Evolutionary conservation across 2,329 filamentous ascomycete genomes (phyloP).

Genomic region (Aspergillus ustus): DNA sequence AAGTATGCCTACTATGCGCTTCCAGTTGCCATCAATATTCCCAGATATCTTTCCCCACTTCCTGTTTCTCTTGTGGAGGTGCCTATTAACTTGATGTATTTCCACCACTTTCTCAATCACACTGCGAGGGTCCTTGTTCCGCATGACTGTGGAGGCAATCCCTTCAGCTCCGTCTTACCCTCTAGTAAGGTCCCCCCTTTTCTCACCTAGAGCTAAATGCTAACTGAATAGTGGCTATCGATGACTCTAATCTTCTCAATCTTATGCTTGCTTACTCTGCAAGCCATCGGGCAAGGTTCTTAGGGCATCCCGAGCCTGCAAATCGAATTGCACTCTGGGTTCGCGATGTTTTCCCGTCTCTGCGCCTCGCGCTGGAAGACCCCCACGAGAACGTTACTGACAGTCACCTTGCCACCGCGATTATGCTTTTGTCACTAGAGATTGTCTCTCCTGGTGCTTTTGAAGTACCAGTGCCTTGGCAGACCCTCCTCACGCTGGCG

Average conservation of each 20-base stretch:
- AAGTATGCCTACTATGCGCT: conserved; percentile 71
- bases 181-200: conserved; percentile 55
- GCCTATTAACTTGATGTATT: conserved; percentile 79
- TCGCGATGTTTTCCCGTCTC: conserved; percentile 68
- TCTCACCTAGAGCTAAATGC: conserved; percentile 36
- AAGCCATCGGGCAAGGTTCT: conserved; percentile 76
- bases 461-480: conserved; percentile 80
- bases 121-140: conserved; percentile 70
- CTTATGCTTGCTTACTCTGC: conserved; percentile 81
- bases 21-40: conserved; percentile 68
- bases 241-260: conserved; percentile 67
- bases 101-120: conserved; percentile 77
- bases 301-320: conserved; percentile 73
- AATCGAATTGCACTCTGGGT: conserved; percentile 82
- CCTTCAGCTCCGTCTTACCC: conserved; percentile 65
- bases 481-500: conserved; percentile 75
- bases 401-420: conserved; percentile 76
- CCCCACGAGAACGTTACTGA: conserved; percentile 69
- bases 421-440: conserved; percentile 82
- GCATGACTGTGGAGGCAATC: conserved; percentile 65
- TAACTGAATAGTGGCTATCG: conserved; percentile 53
- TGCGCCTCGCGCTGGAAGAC: conserved; percentile 69
- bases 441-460: conserved; percentile 83
- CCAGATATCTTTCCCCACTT: conserved; percentile 60
- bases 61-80: conserved; percentile 67